A percentile compares a stretch with the other conserved stretches of the same genome.
Evolutionary conservation across 1,139 yeast species (phyloP).

Genomic region (Blastobotrys arbuscula): DNA sequence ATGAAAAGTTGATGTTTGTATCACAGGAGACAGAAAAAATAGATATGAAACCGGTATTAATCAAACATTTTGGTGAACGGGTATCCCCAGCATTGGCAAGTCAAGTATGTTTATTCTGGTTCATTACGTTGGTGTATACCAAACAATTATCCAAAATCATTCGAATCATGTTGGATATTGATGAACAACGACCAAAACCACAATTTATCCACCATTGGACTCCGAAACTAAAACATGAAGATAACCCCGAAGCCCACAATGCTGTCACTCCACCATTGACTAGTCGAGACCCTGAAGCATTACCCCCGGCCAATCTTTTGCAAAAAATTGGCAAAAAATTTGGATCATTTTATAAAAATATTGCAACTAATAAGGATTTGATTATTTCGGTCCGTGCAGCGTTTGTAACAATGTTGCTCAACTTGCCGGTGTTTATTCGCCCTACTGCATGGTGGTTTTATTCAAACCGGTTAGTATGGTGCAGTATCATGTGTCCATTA

Average conservation of each 20-base stretch:
- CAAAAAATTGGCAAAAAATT: conserved; percentile 27
- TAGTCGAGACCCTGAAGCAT: conserved; percentile 31
- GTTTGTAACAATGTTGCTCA: conserved; percentile 22
- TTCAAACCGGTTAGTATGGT: conserved; percentile 32
- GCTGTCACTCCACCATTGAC: conserved; percentile 11
- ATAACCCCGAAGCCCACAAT: conserved; percentile 2
- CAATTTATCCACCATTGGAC: conserved; percentile 11
- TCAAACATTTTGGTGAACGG: background rate
- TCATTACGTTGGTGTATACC: conserved; percentile 12
- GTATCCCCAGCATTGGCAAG: conserved; percentile 15
- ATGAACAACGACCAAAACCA: conserved; percentile 21
- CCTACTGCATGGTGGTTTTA: conserved; percentile 29
- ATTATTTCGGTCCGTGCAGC: conserved; percentile 29
- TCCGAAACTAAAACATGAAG: conserved; percentile 4
- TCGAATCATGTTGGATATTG: conserved; percentile 16
- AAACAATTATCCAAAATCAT: conserved; percentile 8
- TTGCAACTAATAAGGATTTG: conserved; percentile 21
- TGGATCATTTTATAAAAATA: conserved; percentile 2
- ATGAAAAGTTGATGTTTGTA: background rate
- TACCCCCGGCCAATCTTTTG: conserved; percentile 29
- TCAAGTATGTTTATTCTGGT: conserved; percentile 22
- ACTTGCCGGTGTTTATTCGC: conserved; percentile 29
- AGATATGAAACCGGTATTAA: background rate
- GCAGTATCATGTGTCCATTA: conserved; percentile 31
- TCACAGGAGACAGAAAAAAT: background rate